These are phyloP conservation scores for Trichomonas vaginalis DNA, from an alignment of 208 protist species.

Conservation along the genomic window DNA sequence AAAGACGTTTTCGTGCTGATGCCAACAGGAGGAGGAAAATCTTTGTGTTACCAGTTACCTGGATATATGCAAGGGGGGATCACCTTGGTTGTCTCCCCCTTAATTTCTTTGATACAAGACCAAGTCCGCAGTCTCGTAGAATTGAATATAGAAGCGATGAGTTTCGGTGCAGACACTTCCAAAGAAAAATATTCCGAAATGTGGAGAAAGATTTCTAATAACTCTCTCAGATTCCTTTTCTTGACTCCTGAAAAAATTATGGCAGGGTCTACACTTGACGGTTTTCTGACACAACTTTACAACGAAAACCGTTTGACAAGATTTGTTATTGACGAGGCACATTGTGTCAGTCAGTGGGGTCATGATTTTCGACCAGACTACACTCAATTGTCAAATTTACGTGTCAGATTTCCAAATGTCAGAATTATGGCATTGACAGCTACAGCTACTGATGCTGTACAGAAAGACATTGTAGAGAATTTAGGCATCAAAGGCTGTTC, in stretches of 20 bases:
- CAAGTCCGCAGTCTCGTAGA: conserved; percentile 28
- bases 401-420: conserved; percentile 31
- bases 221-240: background rate
- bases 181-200: background rate
- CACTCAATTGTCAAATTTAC: conserved; percentile 24
- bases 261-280: background rate
- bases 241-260: background rate
- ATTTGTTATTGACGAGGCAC: conserved; percentile 53
- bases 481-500: conserved; percentile 23
- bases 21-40: conserved; percentile 39
- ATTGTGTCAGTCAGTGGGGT: conserved; percentile 52
- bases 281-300: background rate
- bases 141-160: background rate
- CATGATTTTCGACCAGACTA: conserved; percentile 50
- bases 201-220: background rate
- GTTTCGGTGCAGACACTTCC: background rate
- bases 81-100: conserved; percentile 34
- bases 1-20: conserved; percentile 33
- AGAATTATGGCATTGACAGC: conserved; percentile 47
- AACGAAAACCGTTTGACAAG: background rate
- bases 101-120: conserved; percentile 41
- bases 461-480: conserved; percentile 24
- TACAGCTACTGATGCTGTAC: conserved; percentile 41
- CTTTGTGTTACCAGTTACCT: conserved; percentile 36
- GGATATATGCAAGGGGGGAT: background rate